phyloP scores from a whole-genome alignment of 495 filamentous ascomycete genomes.

The Chlorociboria aeruginascens region DNA sequence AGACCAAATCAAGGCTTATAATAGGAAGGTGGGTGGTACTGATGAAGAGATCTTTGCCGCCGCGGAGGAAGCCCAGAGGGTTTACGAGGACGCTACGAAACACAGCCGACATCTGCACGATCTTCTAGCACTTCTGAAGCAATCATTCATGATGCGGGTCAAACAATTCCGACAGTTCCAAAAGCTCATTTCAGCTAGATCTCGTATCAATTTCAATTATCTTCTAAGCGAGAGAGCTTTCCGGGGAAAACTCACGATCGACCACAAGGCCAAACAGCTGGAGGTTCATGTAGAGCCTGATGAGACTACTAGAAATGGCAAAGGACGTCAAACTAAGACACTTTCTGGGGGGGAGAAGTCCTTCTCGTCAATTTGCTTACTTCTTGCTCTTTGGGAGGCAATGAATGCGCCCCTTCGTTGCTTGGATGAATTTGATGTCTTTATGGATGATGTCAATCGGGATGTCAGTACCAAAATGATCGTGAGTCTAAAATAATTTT shows the following conservation, averaged over 20 bases:
- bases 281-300: constrained; percentile 79
- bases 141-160: constrained; percentile 55
- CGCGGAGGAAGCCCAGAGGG: constrained; percentile 13
- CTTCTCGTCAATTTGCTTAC: constrained; percentile 88
- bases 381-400: constrained; percentile 91
- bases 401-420: constrained; percentile 94
- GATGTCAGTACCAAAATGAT: constrained; percentile 93
- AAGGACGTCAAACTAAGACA: constrained; percentile 75
- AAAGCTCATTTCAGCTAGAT: constrained; percentile 66
- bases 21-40: constrained; percentile 41
- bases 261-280: constrained; percentile 60
- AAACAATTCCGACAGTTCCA: constrained; percentile 74
- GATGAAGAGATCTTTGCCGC: constrained; percentile 34
- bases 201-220: constrained; percentile 75
- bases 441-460: constrained; percentile 96
- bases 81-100: constrained; percentile 30
- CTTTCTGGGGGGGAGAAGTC: constrained; percentile 94
- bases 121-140: constrained; percentile 46
- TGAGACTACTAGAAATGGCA: constrained; percentile 48
- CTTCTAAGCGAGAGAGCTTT: constrained; percentile 82
- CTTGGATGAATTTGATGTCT: constrained; percentile 97
- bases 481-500: constrained; percentile 35
- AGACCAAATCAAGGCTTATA: constrained; percentile 31
- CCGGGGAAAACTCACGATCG: constrained; percentile 64
- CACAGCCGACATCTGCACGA: constrained; percentile 37